A percentile compares a stretch with the other conserved stretches of the same genome.
phyloP scores from a whole-genome alignment of 179 eudicot genomes.

The Nepenthes alata region DNA sequence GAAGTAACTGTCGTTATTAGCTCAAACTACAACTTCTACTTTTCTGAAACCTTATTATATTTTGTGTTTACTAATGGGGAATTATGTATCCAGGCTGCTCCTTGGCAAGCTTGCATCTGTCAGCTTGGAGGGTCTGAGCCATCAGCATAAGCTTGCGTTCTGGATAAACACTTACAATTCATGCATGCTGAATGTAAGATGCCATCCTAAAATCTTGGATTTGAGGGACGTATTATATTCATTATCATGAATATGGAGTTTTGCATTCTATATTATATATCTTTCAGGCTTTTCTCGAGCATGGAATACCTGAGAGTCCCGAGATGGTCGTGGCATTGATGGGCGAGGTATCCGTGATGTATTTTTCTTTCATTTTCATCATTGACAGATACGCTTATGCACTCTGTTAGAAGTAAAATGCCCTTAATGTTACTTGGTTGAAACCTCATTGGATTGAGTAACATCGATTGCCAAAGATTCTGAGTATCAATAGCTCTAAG shows the following conservation, averaged over 20 bases:
- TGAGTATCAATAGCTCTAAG: too few species aligned
- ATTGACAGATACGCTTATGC: too few species aligned
- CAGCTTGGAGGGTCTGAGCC: conserved; percentile 56
- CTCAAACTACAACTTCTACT: too few species aligned
- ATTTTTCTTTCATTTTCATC: too few species aligned
- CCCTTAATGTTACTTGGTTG: too few species aligned
- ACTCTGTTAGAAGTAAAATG: too few species aligned
- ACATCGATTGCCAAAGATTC: too few species aligned
- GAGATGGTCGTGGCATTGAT: conserved; percentile 51
- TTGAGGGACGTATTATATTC: too few species aligned
- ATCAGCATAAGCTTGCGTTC: conserved; percentile 89
- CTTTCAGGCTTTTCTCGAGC: conserved; percentile 6
- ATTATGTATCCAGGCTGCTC: conserved; percentile 31
- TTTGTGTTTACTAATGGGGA: neutral
- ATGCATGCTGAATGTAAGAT: conserved; percentile 91
- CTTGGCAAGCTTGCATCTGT: conserved; percentile 57
- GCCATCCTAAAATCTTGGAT: too few species aligned
- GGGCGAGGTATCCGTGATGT: conserved; percentile 19
- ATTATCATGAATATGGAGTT: too few species aligned
- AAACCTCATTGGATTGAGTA: too few species aligned
- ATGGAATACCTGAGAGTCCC: conserved; percentile 65
- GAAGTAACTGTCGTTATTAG: conserved; percentile 26
- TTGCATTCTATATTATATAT: too few species aligned
- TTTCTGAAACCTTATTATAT: neutral
- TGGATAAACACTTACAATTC: conserved; percentile 86